Evolutionary conservation across 1,284 basidiomycete species (phyloP).

Genomic region (Tylopilus microsporus): DNA sequence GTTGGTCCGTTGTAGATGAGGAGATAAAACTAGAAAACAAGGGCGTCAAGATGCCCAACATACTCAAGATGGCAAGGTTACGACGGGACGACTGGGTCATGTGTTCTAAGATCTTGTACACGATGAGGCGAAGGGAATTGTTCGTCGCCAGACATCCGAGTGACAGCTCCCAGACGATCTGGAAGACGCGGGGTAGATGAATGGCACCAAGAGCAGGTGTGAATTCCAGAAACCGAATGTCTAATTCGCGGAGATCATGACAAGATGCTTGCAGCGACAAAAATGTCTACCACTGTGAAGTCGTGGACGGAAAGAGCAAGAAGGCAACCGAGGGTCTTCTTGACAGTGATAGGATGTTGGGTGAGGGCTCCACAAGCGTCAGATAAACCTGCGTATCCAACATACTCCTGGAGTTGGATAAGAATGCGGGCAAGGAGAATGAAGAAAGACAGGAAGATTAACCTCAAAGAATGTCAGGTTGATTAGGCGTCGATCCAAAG

Average conservation of each 20-base stretch:
- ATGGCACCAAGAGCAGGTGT: slow-evolving; percentile 41
- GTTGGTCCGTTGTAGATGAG: slow-evolving; percentile 11
- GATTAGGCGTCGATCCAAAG: slow-evolving; percentile 49
- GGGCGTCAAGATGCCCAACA: slow-evolving; percentile 48
- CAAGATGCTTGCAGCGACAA: slow-evolving; percentile 40
- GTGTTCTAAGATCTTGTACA: slow-evolving; percentile 59
- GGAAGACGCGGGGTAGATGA: slow-evolving; percentile 51
- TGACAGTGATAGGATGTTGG: slow-evolving; percentile 42
- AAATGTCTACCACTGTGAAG: slow-evolving; percentile 52
- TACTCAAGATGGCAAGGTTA: slow-evolving; percentile 63
- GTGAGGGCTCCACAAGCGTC: slow-evolving; percentile 52
- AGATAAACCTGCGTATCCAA: slow-evolving; percentile 60
- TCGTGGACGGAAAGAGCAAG: slow-evolving; percentile 60
- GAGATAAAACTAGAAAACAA: slow-evolving; percentile 43
- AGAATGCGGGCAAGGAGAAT: background rate
- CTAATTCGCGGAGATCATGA: slow-evolving; percentile 36
- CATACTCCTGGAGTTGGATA: slow-evolving; percentile 43
- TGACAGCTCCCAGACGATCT: slow-evolving; percentile 49
- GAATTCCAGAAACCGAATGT: slow-evolving; percentile 35
- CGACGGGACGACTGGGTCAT: slow-evolving; percentile 57
- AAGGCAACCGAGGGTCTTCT: slow-evolving; percentile 57
- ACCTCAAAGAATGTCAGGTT: slow-evolving; percentile 70
- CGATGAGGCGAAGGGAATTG: slow-evolving; percentile 41
- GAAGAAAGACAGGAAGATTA: slow-evolving; percentile 21
- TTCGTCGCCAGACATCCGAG: slow-evolving; percentile 30